These are phyloP conservation scores for Puya raimondii DNA, from an alignment of 176 grass and related monocot species.

Conservation along the genomic window DNA sequence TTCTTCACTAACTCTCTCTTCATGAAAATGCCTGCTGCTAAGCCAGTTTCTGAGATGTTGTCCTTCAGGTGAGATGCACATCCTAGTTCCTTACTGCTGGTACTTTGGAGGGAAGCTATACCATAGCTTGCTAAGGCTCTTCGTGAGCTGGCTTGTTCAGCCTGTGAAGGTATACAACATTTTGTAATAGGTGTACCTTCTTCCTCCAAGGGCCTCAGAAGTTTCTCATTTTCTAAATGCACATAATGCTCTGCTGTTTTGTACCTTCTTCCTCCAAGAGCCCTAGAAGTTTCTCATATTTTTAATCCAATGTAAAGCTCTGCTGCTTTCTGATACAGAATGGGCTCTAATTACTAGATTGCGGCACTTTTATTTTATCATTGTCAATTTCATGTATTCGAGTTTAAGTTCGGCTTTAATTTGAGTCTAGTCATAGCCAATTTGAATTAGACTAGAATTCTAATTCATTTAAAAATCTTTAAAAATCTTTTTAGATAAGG, in stretches of 20 bases:
- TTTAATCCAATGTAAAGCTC: too few relatives aligned
- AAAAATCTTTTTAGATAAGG: too few relatives aligned
- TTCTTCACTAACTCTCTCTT: conserved; percentile 94
- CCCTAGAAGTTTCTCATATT: too few relatives aligned
- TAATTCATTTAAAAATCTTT: too few relatives aligned
- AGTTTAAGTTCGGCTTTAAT: too few relatives aligned
- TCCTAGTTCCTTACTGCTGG: conserved; percentile 12
- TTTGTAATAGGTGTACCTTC: not conserved
- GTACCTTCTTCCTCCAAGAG: not conserved
- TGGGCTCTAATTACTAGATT: too few relatives aligned
- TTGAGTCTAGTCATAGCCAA: too few relatives aligned
- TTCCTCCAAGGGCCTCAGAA: not conserved
- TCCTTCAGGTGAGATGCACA: conserved; percentile 61
- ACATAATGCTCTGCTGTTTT: not conserved
- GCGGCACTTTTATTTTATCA: too few relatives aligned
- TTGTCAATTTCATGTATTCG: too few relatives aligned
- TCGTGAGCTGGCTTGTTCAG: not conserved
- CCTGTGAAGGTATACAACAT: not conserved
- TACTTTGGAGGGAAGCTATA: not conserved
- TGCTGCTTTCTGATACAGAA: too few relatives aligned
- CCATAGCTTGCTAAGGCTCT: not conserved
- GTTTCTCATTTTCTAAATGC: not conserved
- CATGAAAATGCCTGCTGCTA: conserved; percentile 71
- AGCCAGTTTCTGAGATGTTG: conserved; percentile 74
- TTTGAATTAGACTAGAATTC: too few relatives aligned